Base-by-base conservation (phyloP, 2,329 filamentous ascomycete genomes). In the Calonectria pteridis region DNA sequence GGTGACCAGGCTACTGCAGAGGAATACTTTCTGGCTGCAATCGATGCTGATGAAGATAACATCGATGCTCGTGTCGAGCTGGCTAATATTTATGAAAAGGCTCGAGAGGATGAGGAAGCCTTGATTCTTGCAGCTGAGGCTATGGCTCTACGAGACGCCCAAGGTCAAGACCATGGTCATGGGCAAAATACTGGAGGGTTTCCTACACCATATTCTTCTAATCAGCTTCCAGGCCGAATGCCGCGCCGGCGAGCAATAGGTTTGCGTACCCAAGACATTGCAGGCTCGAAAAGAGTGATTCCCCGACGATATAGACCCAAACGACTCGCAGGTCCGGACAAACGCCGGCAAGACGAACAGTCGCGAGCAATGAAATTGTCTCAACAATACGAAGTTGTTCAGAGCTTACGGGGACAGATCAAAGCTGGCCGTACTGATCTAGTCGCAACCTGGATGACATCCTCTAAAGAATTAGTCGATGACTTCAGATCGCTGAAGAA, bases 51-150 rank as follows among this genome's bases (percentile, higher is more conserved):
- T 75, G 87, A 92, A 55, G 88, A 91, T 50, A 92, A 93, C 72
- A 92, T 96, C 62, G 93, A 95, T 75, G 94, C 95, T 49, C 93
- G 95, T 49, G 91, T 94, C 35, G 91, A 95, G 78, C 88, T 98
- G 13, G 95, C 95, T 16, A 95, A 94, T 79, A 91, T 98, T 83
- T 98, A 97, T 80, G 95, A 97, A 82, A 91, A 89, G 75, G 90
- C 90, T 55, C 92, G 92, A 75, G 91, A 93, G 84, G 92, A 90
- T 28, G 93, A 95, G 79, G 92, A 95, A 79, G 95, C 95, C 1
- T 91, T 95, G 72, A 92, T 94, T 73, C 90, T 95, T 65, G 91
- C 94, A 63, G 93, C 93, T 40, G 93, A 97, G 82, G 92, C 94
- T 11, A 90, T 96, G 77, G 88, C 91, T 37, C 86, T 95, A 28